phyloP scores from a whole-genome alignment of 495 filamentous ascomycete species.

The Cairneyella variabilis region DNA sequence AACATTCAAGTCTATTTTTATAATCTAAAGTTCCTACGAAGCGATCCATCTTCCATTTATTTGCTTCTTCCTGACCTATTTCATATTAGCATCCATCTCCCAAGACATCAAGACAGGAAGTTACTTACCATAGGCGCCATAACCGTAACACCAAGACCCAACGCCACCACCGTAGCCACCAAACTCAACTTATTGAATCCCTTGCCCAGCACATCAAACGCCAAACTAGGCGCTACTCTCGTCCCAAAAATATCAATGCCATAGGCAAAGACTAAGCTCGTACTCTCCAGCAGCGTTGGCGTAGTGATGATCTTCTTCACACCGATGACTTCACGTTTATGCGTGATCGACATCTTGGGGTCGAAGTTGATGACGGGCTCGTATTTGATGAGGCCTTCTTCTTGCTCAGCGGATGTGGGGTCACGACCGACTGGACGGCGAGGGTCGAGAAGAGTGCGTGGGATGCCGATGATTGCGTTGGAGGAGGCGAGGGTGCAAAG shows the following conservation, averaged over 20 bases:
- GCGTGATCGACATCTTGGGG: constrained; percentile 75
- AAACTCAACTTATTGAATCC: constrained; percentile 88
- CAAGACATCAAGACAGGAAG: neutral
- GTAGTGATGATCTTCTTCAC: constrained; percentile 66
- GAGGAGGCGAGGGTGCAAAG: constrained; percentile 69
- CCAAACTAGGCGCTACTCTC: constrained; percentile 73
- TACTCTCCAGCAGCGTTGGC: constrained; percentile 86
- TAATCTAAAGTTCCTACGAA: constrained; percentile 11
- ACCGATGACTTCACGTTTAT: constrained; percentile 76
- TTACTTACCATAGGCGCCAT: constrained; percentile 80
- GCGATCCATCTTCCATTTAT: constrained; percentile 45
- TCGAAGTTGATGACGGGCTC: constrained; percentile 76
- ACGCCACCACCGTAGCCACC: constrained; percentile 73
- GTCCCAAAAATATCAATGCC: constrained; percentile 88
- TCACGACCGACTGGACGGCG: constrained; percentile 85
- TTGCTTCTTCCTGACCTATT: constrained; percentile 47
- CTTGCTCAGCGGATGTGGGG: constrained; percentile 68
- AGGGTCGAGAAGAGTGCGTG: constrained; percentile 74
- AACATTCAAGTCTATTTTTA: constrained; percentile 9
- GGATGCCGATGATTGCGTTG: constrained; percentile 73
- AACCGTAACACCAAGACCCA: constrained; percentile 67
- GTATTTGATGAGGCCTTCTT: constrained; percentile 83
- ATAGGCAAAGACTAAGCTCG: constrained; percentile 84
- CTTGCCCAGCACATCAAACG: constrained; percentile 90
- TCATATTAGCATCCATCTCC: constrained; percentile 14